phyloP scores from a whole-genome alignment of 192 early-diverging fungal genomes.

The Gaertneriomyces semiglobifer region DNA sequence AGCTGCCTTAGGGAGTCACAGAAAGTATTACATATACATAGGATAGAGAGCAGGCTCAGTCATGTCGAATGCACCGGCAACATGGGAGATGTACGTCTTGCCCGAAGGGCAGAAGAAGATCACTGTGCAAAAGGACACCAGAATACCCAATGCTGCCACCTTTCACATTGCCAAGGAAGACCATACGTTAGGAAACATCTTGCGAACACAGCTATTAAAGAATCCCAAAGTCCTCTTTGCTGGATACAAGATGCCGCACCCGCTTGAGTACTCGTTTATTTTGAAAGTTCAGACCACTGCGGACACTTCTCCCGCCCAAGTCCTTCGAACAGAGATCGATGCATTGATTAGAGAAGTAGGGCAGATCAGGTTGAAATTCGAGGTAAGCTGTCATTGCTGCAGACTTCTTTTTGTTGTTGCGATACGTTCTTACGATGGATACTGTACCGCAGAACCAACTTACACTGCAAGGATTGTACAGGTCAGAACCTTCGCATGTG shows the following conservation, averaged over 20 bases:
- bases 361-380: slow-evolving; percentile 79
- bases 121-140: slow-evolving; percentile 77
- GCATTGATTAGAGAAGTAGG: slow-evolving; percentile 73
- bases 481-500: slow-evolving; percentile 2
- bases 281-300: slow-evolving; percentile 90
- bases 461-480: slow-evolving; percentile 40
- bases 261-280: slow-evolving; percentile 86
- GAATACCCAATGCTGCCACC: slow-evolving; percentile 89
- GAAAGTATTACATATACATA: no score
- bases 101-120: slow-evolving; percentile 44
- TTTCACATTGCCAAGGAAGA: slow-evolving; percentile 93
- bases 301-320: slow-evolving; percentile 79
- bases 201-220: slow-evolving; percentile 87
- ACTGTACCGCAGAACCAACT: slow-evolving; percentile 37
- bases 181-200: slow-evolving; percentile 93
- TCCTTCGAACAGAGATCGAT: slow-evolving; percentile 72
- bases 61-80: slow-evolving; percentile 35
- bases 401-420: no score
- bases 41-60: background rate
- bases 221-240: slow-evolving; percentile 92
- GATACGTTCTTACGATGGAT: background rate
- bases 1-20: no score
- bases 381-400: slow-evolving; percentile 39
- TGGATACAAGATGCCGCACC: slow-evolving; percentile 96
- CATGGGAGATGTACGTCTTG: slow-evolving; percentile 23